These are phyloP conservation scores for Pythium guiyangense DNA, from an alignment of 352 stramenopile genomes.

Conservation along the genomic window DNA sequence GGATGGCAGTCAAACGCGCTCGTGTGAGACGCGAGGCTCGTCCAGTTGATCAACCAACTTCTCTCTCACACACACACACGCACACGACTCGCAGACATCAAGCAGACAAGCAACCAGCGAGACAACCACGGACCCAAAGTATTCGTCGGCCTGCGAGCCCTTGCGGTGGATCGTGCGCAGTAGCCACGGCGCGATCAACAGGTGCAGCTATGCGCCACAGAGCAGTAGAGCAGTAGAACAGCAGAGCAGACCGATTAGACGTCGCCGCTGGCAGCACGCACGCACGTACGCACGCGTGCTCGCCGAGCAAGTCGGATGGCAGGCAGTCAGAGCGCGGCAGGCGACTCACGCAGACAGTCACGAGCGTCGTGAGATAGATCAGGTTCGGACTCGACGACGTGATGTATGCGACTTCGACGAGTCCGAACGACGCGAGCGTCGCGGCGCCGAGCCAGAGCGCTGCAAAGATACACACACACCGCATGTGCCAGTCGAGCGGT, in stretches of 20 bases:
- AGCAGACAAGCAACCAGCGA: background rate
- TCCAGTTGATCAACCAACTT: too few species aligned
- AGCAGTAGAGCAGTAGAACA: too few species aligned
- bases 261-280: background rate
- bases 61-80: too few species aligned
- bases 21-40: too few species aligned
- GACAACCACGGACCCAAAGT: conserved; percentile 34
- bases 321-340: background rate
- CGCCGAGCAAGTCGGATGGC: background rate
- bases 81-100: background rate
- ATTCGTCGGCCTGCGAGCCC: conserved; percentile 56
- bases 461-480: conserved; percentile 11
- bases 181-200: conserved; percentile 54
- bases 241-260: too few species aligned
- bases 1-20: background rate
- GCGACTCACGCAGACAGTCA: conserved; percentile 44
- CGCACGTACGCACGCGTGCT: background rate
- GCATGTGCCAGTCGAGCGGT: background rate
- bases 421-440: conserved; percentile 51
- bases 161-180: conserved; percentile 68
- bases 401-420: conserved; percentile 59
- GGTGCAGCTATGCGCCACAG: conserved; percentile 32
- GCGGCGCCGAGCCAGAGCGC: conserved; percentile 59
- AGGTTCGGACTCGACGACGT: conserved; percentile 41
- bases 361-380: conserved; percentile 61